phyloP scores from a whole-genome alignment of 331 rosid genomes.

The Rosa hybrid region DNA sequence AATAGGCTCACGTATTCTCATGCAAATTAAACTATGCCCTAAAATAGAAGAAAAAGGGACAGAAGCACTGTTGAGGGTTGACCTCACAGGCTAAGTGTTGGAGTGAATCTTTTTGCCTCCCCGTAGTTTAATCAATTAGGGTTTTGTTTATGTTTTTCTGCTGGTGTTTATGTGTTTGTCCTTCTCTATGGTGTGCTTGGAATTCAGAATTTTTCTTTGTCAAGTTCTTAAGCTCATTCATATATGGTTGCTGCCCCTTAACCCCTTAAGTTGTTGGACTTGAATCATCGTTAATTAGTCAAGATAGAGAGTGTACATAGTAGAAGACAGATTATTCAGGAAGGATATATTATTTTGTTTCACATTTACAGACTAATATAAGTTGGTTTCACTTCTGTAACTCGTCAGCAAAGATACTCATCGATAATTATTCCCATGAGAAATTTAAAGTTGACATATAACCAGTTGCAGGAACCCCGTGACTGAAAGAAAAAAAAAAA shows the following conservation, averaged over 20 bases:
- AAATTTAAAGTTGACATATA: conserved; percentile 27
- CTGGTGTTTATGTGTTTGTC: conserved; percentile 4
- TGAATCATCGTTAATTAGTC: background rate
- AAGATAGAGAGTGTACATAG: background rate
- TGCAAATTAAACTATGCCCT: conserved; percentile 37
- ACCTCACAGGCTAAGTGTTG: conserved; percentile 48
- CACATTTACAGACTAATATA: background rate
- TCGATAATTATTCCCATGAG: background rate
- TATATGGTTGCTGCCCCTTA: background rate
- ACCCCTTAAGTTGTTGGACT: background rate
- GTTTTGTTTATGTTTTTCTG: background rate
- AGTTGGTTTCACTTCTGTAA: background rate
- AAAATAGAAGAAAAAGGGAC: conserved; percentile 32
- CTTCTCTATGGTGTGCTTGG: background rate
- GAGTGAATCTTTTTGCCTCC: conserved; percentile 37
- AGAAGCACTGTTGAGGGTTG: conserved; percentile 51
- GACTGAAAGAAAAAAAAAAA: conserved; percentile 34
- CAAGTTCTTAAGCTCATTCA: background rate
- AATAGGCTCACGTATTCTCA: conserved; percentile 60
- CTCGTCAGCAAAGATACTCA: background rate
- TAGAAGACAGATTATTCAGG: too few relatives aligned
- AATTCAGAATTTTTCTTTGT: background rate
- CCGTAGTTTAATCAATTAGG: background rate
- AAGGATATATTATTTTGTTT: background rate
- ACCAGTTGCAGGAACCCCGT: conserved; percentile 57